Conservation (phyloP, 306 rosid genomes). For the Vachellia pachyceras region DNA sequence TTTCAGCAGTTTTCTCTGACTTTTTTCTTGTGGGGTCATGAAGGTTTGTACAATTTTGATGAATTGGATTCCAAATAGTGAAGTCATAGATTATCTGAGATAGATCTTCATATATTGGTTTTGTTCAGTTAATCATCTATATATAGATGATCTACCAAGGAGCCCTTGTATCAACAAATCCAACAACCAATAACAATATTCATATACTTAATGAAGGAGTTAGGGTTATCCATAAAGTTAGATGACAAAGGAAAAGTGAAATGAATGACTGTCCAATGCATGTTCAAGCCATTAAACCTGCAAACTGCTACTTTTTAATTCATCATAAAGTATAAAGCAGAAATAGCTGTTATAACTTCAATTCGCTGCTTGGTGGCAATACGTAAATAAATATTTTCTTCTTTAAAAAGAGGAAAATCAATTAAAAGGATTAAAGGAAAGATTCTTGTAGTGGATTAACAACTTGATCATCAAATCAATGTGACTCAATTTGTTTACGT, state of each 20-base stretch:
- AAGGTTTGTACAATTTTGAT: not conserved
- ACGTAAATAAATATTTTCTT: constrained; percentile 21
- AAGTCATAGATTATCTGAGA: too few species aligned
- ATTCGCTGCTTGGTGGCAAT: constrained; percentile 36
- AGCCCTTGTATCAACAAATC: not conserved
- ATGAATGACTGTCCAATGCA: constrained; percentile 9
- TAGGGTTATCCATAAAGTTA: not conserved
- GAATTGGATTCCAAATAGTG: not conserved
- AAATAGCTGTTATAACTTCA: not conserved
- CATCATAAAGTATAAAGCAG: not conserved
- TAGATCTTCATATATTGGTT: too few species aligned
- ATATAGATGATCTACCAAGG: not conserved
- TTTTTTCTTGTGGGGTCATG: not conserved
- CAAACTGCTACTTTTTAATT: constrained; percentile 7
- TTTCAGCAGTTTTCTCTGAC: too few species aligned
- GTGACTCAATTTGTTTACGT: not conserved
- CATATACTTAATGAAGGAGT: not conserved
- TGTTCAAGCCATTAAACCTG: constrained; percentile 41
- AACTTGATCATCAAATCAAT: constrained; percentile 14
- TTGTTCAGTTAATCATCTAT: too few species aligned
- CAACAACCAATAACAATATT: not conserved
- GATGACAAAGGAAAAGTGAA: not conserved
- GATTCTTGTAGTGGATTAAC: constrained; percentile 33
- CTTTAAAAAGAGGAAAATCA: constrained; percentile 7
- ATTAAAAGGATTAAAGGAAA: constrained; percentile 28